phyloP scores from a whole-genome alignment of 306 rosid genomes.

The Sicyos baderoa region DNA sequence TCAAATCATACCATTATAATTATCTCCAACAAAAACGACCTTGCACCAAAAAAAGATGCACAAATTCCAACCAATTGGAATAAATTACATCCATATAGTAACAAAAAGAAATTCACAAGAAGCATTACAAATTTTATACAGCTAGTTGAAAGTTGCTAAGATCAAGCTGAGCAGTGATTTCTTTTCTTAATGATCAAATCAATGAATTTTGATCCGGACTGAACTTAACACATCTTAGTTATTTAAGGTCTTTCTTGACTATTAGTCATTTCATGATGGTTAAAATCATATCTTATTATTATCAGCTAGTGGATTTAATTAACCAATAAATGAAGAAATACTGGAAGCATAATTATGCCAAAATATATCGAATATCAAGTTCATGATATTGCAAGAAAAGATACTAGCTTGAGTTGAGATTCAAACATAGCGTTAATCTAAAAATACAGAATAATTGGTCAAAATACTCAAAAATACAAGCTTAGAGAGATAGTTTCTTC shows the following conservation, averaged over 20 bases:
- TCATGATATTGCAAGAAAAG: background rate
- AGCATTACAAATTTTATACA: constrained; percentile 23
- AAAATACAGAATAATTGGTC: background rate
- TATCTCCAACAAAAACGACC: too few relatives aligned
- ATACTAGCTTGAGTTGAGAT: background rate
- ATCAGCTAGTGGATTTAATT: background rate
- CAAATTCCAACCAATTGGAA: too few relatives aligned
- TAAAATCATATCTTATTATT: too few relatives aligned
- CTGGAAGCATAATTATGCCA: background rate
- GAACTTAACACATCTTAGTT: too few relatives aligned
- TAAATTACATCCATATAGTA: too few relatives aligned
- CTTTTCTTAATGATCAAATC: constrained; percentile 90
- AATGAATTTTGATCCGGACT: constrained; percentile 62
- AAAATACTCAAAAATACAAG: background rate
- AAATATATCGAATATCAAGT: background rate
- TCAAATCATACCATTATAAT: too few relatives aligned
- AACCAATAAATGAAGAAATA: background rate
- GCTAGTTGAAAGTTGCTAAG: constrained; percentile 54
- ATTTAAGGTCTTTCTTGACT: too few relatives aligned
- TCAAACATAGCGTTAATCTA: background rate
- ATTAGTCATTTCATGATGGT: too few relatives aligned
- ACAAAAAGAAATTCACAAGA: background rate
- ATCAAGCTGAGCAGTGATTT: constrained; percentile 76
- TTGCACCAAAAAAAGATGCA: too few relatives aligned
- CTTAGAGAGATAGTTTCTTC: background rate